Evolutionary conservation across 2,329 filamentous ascomycete genomes (phyloP), one percentile per base, ranked within the genome.

Genomic region (Fusarium napiforme): DNA sequence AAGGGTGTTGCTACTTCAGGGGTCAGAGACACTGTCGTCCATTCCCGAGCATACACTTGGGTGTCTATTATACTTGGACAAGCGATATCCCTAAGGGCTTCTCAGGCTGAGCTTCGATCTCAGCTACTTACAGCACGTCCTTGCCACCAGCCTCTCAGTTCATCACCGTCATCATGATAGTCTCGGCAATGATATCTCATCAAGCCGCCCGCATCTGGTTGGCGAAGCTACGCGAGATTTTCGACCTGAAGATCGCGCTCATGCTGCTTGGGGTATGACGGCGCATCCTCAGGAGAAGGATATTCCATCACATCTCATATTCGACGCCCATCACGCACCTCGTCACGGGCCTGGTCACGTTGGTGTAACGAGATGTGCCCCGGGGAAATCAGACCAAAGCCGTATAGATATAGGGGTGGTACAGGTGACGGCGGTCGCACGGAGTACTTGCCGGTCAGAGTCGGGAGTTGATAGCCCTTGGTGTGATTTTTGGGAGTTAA

Each of bases 171-270:
- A 43, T 52, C 52, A 59, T 58, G 56, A 69, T 69, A 56, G 53
- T 37, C 50, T 61, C 68, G 50, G 59, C 56, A 47, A 37, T 39
- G 34, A 50, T 39, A 28, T 58, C 43, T 55, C 36, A 42, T 57
- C 8, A 63, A 55, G 45, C 69, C 40, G 40, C 39, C 19, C 19
- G 37, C 32, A 43, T 71, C 59, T 73, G 70, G 70, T 75, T 75
- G 72, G 73, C n/a, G 61, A 59, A 46, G 60, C 60, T 75, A 75
- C 64, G 73, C 70, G 73, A 75, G 72, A 37, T 23, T 52, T 43
- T 37, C 50, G 53, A 59, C 60, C 61, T 73, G 65, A 60, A 55
- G 40, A 60, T 60, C 57, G 69, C 59, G 67, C 58, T 53, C 52
- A 57, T 42, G 55, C 50, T 47, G 43, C 53, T 46, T 75, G 72